Evolutionary conservation across 176 grass and related monocot genomes (phyloP).

Genomic region (Aegilops tauschii): DNA sequence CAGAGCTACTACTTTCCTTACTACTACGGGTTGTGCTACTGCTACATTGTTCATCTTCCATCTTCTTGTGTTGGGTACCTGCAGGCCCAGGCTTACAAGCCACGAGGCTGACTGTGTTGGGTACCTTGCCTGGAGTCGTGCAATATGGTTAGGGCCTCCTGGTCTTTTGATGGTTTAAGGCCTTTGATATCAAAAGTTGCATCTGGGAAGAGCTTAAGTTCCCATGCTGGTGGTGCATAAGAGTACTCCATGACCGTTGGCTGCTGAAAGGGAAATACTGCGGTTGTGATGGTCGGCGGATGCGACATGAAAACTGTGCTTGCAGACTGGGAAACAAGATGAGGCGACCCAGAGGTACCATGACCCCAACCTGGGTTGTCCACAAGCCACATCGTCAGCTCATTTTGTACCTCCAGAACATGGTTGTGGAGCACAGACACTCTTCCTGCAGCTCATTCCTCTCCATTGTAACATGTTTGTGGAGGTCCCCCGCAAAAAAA

Average conservation of each 20-base stretch:
- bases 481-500: neutral
- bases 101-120: conserved; percentile 5
- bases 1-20: conserved; percentile 7
- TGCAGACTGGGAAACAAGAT: neutral
- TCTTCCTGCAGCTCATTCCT: conserved; percentile 80
- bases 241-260: conserved; percentile 13
- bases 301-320: neutral
- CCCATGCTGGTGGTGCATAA: conserved; percentile 27
- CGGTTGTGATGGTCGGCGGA: conserved; percentile 28
- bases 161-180: neutral
- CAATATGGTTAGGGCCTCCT: conserved; percentile 25
- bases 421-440: conserved; percentile 40
- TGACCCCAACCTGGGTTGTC: conserved; percentile 22
- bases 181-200: neutral
- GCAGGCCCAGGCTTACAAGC: conserved; percentile 40
- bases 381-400: conserved; percentile 20
- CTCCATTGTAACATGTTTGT: conserved; percentile 60
- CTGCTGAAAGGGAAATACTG: conserved; percentile 37
- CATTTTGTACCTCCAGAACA: conserved; percentile 58
- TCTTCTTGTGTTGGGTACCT: neutral
- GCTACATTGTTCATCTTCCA: conserved; percentile 54
- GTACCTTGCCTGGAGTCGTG: conserved; percentile 52
- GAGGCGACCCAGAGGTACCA: neutral
- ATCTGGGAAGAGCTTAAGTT: conserved; percentile 79
- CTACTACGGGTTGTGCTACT: conserved; percentile 31